Percentiles rank a stretch among this genome's conserved stretches.
Evolutionary conservation across 108 stramenopile genomes (phyloP).

Genomic region (Cyclotella cryptica): DNA sequence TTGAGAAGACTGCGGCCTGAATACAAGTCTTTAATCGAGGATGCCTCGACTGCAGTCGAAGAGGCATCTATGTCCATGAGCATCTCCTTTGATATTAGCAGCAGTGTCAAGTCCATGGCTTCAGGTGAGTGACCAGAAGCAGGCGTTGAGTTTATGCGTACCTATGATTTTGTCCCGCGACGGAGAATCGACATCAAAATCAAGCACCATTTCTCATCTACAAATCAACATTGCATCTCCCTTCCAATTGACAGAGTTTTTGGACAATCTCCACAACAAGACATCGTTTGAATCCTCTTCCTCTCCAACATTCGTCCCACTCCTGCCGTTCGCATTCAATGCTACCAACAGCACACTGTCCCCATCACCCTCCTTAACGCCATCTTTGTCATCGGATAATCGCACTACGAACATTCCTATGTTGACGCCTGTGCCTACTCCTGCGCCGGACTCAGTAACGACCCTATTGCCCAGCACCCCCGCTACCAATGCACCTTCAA

Average conservation of each 20-base stretch:
- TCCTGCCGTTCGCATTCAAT: background rate
- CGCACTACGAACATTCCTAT: background rate
- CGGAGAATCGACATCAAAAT: background rate
- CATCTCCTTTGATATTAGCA: background rate
- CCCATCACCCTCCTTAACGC: background rate
- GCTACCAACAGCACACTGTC: background rate
- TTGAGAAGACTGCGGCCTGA: background rate
- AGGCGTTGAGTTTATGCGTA: background rate
- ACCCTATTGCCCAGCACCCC: too few species aligned
- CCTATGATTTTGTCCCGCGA: background rate
- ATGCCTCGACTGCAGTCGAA: background rate
- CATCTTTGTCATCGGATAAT: background rate
- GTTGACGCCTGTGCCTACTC: background rate
- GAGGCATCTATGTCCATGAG: slow-evolving; percentile 2
- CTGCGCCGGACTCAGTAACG: background rate
- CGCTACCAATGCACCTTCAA: background rate
- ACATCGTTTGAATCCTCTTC: background rate
- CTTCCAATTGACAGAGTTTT: background rate
- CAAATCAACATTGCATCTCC: background rate
- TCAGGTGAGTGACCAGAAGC: background rate
- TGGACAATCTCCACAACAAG: background rate
- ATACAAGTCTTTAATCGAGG: background rate
- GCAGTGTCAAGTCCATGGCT: slow-evolving; percentile 12
- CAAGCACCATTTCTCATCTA: background rate
- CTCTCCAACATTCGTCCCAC: background rate